These are phyloP conservation scores for Camptophora hylomeconis DNA, from an alignment of 2,329 filamentous ascomycete genomes.

Conservation along the genomic window DNA sequence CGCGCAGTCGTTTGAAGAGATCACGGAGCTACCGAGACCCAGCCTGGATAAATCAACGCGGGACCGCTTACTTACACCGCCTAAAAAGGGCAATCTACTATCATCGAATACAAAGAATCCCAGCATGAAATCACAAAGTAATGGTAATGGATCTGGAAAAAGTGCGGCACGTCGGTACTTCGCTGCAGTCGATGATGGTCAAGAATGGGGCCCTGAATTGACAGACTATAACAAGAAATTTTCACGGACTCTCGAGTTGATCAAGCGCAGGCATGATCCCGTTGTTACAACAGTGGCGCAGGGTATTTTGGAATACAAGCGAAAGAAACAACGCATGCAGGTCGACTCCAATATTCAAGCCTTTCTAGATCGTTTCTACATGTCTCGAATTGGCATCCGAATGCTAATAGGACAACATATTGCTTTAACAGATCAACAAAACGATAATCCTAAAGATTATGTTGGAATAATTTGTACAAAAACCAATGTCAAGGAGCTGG, in stretches of 20 bases:
- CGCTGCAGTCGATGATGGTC: constrained; percentile 74
- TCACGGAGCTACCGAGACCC: constrained; percentile 73
- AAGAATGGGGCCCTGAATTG: constrained; percentile 86
- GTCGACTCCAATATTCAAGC: constrained; percentile 92
- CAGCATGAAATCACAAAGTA: constrained; percentile 61
- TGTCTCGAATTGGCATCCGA: constrained; percentile 96
- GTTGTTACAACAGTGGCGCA: constrained; percentile 98
- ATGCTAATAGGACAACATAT: constrained; percentile 99
- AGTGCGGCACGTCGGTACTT: constrained; percentile 63
- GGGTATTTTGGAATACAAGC: constrained; percentile 96
- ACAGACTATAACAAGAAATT: constrained; percentile 90
- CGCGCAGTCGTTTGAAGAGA: constrained; percentile 98
- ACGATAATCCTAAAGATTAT: constrained; percentile 80
- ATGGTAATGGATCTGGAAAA: constrained; percentile 39
- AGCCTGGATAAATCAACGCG: constrained; percentile 62
- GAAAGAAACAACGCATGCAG: constrained; percentile 89
- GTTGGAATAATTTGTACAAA: constrained; percentile 99
- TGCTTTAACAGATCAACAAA: constrained; percentile 83
- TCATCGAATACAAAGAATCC: constrained; percentile 81
- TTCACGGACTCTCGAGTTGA: constrained; percentile 74
- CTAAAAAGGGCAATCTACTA: constrained; percentile 44
- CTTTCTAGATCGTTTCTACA: constrained; percentile 98
- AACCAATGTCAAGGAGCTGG: constrained; percentile 89
- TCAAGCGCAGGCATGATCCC: constrained; percentile 90
- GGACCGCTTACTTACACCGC: constrained; percentile 53